Base-by-base conservation (phyloP, 2,329 filamentous ascomycete genomes). In the Blumeriella jaapii region DNA sequence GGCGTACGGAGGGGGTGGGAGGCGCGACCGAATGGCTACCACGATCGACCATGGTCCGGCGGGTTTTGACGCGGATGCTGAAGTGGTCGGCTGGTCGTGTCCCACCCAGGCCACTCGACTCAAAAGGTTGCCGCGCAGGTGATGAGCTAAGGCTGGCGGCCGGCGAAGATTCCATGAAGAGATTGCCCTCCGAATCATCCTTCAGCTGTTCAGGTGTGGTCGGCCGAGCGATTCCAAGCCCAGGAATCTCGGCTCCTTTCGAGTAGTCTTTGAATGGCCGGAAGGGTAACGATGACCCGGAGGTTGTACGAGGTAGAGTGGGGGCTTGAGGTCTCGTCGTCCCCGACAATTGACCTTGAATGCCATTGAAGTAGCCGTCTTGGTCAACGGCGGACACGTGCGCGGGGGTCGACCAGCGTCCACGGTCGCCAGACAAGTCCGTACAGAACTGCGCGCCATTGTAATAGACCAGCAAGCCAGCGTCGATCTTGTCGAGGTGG, bases 401-500 rank as follows among this genome's bases (percentile, higher is more conserved):
- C 1, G 68, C 66, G 2, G 64, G 54, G 1, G 65, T 63, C 0
- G 64, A 67, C 1, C 57, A 42, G 14, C 67, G 65, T 2, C 65
- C 66, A 8, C 62, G 62, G 47, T 86, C 79, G 2, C 78, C 78
- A 11, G 78, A 82, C 3, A 91, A 59, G 54, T 93, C 85, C 1
- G 78, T 86, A 55, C 77, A 91, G 55, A 91, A 93, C 0, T 72
- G 73, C 1, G 80, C 79, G 16, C 80, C 82, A 41, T 71, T 83
- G 55, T 89, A 93, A 52, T 87, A 93, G 12, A 89, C 85, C 46
- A 93, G 80, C 1, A 81, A 76, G 6, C 83, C 84, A 39, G 82
- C 74, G 9, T 74, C 67, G 0, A 23, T 25, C 5, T 17, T 35
- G 15, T 29, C 33, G 22, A 16, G 23, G 9, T 18, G 11, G 11